phyloP scores from a whole-genome alignment of 148 eudicot species.

The Silene latifolia region DNA sequence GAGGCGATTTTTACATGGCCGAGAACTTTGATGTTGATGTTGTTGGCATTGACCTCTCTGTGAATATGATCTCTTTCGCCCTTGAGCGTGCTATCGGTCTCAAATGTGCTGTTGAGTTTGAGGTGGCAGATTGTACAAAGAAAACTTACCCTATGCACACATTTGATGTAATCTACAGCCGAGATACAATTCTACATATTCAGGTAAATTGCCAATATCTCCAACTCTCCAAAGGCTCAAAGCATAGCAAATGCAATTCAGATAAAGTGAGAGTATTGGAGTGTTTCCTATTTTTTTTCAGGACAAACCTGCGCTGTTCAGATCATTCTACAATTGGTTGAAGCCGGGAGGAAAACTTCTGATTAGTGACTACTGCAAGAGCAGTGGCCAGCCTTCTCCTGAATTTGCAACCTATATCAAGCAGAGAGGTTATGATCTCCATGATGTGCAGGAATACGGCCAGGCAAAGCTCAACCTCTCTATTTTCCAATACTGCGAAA shows the following conservation, averaged over 20 bases:
- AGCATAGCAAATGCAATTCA: no score
- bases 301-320: constrained; percentile 93
- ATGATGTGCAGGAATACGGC: constrained; percentile 80
- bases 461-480: constrained; percentile 47
- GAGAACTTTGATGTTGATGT: constrained; percentile 85
- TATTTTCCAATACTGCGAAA: neutral
- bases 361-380: constrained; percentile 87
- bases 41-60: constrained; percentile 88
- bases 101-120: constrained; percentile 84
- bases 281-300: constrained; percentile 27
- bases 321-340: constrained; percentile 83
- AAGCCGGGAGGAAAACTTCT: constrained; percentile 96
- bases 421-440: constrained; percentile 98
- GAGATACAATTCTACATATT: constrained; percentile 97
- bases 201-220: constrained; percentile 41
- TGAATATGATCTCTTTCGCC: constrained; percentile 92
- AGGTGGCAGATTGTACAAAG: constrained; percentile 97
- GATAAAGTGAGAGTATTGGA: neutral
- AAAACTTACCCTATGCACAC: constrained; percentile 68
- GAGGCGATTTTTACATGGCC: constrained; percentile 99
- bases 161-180: constrained; percentile 96
- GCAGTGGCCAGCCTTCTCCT: constrained; percentile 54
- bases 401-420: constrained; percentile 78
- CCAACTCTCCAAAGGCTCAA: no score
- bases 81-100: constrained; percentile 91